Conservation (phyloP, 2,329 filamentous ascomycete species). For the Beauveria australis region DNA sequence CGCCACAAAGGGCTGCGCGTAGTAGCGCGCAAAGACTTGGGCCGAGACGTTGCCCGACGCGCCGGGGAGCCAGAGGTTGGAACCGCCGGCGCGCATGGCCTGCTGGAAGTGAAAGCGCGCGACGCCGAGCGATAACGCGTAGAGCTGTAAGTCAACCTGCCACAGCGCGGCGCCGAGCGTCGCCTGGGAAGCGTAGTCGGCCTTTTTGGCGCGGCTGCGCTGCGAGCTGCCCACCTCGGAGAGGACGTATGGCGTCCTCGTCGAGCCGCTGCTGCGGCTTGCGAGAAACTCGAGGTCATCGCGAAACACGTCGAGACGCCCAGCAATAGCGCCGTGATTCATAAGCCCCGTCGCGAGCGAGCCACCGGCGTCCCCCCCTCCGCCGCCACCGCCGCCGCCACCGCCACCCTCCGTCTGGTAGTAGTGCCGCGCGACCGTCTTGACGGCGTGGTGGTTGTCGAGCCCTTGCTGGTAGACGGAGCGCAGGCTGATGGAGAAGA, state of each 20-base stretch:
- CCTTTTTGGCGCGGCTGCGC: constrained; percentile 1
- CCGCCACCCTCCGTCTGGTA: constrained; percentile 21
- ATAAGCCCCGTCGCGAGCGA: constrained; percentile 23
- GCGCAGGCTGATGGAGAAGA: constrained; percentile 4
- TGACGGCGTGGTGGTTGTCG: constrained; percentile 22
- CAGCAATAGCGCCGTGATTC: constrained; percentile 23
- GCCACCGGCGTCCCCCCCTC: constrained; percentile 19
- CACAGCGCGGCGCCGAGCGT: constrained; percentile 28
- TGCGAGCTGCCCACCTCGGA: constrained; percentile 29
- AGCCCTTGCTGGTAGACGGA: constrained; percentile 19
- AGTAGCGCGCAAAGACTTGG: constrained; percentile 28
- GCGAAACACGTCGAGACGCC: constrained; percentile 25
- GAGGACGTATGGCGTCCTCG: constrained; percentile 24
- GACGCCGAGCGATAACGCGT: constrained; percentile 26
- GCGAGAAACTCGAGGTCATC: constrained; percentile 16
- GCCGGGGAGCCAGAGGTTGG: constrained; percentile 23
- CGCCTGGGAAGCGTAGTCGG: constrained; percentile 24
- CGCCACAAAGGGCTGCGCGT: constrained; percentile 28
- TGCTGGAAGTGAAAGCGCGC: constrained; percentile 29
- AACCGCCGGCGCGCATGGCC: constrained; percentile 26
- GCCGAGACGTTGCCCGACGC: constrained; percentile 18
- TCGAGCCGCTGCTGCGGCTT: not conserved
- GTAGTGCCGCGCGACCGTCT: constrained; percentile 30
- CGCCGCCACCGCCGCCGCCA: constrained; percentile 14
- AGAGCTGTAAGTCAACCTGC: constrained; percentile 30